Evolutionary conservation across 352 stramenopile genomes (phyloP), one percentile per base, ranked within the genome.

Genomic region (Blastocystis sp.): DNA sequence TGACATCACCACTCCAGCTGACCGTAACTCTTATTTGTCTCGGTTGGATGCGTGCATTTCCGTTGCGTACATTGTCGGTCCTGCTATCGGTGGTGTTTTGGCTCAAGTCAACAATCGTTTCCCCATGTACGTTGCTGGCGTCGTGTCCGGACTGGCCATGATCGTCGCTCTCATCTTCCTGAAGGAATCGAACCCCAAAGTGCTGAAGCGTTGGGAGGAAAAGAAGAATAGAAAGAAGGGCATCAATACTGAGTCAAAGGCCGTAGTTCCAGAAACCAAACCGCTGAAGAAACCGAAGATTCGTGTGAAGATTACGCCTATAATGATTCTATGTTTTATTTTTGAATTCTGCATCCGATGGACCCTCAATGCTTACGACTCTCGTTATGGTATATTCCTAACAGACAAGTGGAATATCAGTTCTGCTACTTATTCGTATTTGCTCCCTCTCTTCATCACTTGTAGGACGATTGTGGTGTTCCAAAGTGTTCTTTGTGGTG

Each of bases 321-420:
- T 68, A 7, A 85, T 85, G 73, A 13, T 43, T 24, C 11, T 66
- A 9, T 85, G 73, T 68, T 85, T 85, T 43, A 45, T 85, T 13
- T 85, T 39, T 13, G 73, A 85, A 41, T 85, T 85, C 53, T 85
- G 73, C 39, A 66, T 68, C 26, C 73, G 73, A 9, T 85, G 73
- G 73, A 55, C 54, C 18, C 20, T 68, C 4, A 85, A 68, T 43
- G 73, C 73, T 5, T 85, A 56, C 26, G 73, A 85, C 16, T 85
- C 73, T 20, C 73, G 73, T 9, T 85, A 85, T 47, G 73, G 73
- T 20, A 68, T 54, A 18, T 85, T 53, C 53, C 43, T 85, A 9
- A 55, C 9, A 2, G 73, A 66, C 30, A 85, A 85, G 26, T 85
- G 59, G 20, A 24, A 65, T 37, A 43, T 85, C 5, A 30, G 41